Evolutionary conservation across 768 basidiomycete genomes (phyloP), one percentile per base, ranked within the genome.

Genomic region (Lactarius sanguifluus): DNA sequence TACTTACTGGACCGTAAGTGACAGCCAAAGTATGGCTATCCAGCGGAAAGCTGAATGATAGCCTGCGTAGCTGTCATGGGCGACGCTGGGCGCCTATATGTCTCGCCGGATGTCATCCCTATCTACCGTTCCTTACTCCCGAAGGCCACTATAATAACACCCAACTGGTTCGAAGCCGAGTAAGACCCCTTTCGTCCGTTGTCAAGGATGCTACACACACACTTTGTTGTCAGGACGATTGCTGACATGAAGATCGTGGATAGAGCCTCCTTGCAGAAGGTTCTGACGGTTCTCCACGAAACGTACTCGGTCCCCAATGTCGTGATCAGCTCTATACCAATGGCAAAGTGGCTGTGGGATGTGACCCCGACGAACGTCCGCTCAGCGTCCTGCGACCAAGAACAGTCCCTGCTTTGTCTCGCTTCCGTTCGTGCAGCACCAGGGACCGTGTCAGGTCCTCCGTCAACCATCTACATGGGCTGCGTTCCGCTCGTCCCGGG

Each of bases 101-200:
- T 98, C 25, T 85, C 94, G 5, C 81, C 88, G 25, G 87, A 92
- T 67, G 93, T 95, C 10, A 80, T 98, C 66, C 93, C 94, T 1
- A 82, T 93, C 45, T 98, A 99, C 79, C 85, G 87, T 56, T 78
- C 82, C 50, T 84, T 95, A 78, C 80, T 96, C 1, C 81, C 86
- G n/a, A 78, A 87, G n/a, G 90, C 97, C 3, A 92, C 92, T 0
- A 87, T 98, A 57, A 98, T 98, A 70, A 94, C 97, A 0, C 97
- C 97, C 0, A 99, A 99, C 74, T 97, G 95, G 86, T 99, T 95
- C 72, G 97, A 99, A 80, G 91, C 90, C 68, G 96, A 98, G 94
- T 96, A 74, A 76, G 88, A 25, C 25, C 50, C 23, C 50, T 52
- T 76, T 16, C 67, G 47, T n/a, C 18, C 56, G 10, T 32, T 23